Evolutionary conservation across 2,329 filamentous ascomycete species (phyloP).

Genomic region (Penicillium paneum): DNA sequence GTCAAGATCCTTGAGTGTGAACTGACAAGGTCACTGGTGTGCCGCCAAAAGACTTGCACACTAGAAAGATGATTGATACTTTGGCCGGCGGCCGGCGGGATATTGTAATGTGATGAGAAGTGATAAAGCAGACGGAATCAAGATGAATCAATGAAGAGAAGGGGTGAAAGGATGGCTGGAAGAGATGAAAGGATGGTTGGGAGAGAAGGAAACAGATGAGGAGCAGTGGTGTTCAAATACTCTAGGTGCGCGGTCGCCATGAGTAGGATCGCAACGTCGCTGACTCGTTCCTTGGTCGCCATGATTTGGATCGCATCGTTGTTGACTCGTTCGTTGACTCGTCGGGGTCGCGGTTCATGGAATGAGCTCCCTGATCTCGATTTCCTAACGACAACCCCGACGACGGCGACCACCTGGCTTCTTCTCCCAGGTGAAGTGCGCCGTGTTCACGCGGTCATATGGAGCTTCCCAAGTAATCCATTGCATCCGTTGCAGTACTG

Average conservation of each 20-base stretch:
- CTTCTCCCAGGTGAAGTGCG: too few species aligned
- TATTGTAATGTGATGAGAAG: neutral
- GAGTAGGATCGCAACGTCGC: neutral
- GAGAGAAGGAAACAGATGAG: too few species aligned
- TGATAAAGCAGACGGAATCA: neutral
- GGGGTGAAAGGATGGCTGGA: neutral
- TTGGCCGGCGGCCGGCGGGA: neutral
- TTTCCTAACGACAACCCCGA: too few species aligned
- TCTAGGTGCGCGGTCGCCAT: too few species aligned
- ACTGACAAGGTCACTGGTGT: neutral
- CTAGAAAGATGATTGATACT: neutral
- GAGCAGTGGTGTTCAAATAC: too few species aligned
- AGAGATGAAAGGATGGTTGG: neutral
- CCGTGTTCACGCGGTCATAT: neutral
- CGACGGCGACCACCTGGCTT: too few species aligned
- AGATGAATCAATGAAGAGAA: neutral
- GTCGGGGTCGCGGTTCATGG: too few species aligned
- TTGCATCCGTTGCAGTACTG: neutral
- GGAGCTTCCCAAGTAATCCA: neutral
- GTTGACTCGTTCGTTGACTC: neutral
- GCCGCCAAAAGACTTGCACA: neutral
- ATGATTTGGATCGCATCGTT: neutral
- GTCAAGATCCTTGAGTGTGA: neutral
- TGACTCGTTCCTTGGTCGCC: neutral
- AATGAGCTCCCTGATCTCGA: too few species aligned